Evolutionary conservation across 1,284 basidiomycete genomes (phyloP), one percentile per base, ranked within the genome.

Genomic region (Calocybe gambosa): DNA sequence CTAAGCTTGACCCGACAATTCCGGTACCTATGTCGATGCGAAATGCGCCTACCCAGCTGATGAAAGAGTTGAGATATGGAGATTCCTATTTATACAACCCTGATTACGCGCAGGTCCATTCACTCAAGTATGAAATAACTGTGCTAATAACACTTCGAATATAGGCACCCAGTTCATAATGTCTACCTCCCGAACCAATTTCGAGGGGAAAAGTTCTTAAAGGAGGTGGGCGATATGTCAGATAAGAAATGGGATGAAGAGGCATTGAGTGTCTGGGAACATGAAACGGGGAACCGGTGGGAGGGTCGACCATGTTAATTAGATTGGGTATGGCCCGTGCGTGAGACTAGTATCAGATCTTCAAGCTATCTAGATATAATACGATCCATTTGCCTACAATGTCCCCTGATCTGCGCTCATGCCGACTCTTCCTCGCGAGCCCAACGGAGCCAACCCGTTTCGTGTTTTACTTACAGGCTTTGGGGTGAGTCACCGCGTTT

Each of bases 21-120:
- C 76, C 82, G 0, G 84, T 95, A 0, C 92, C 93, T 0, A 56
- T 91, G 47, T 74, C 80, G 46, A 75, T 94, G 52, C 76, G 93
- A n/a, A 95, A 95, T 61, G 91, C 91, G 1, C 91, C 92, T 1
- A 94, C 92, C 4, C 64, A 59, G 26, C 63, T 94, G 21, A 91
- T 94, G 89, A 84, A 85, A 58, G 75, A 85, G 15, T 71, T 94
- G 0, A 89, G 86, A 4, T 92, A 89, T 58, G 79, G 79, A 1
- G 70, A 78, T 43, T 78, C 74, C 20, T 92, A 92, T 57, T 64
- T 66, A 42, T 95, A 95, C 61, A 88, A 94, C 61, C 92, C 92
- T 0, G 71, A 73, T 16, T 94, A 78, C 60, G 69, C 66, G 69
- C 88, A 66, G 59, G 85, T 67, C 16, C 36, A 5, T n/a, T 50